Base-by-base conservation (phyloP, 352 stramenopile genomes). In the Phytophthora melonis region DNA sequence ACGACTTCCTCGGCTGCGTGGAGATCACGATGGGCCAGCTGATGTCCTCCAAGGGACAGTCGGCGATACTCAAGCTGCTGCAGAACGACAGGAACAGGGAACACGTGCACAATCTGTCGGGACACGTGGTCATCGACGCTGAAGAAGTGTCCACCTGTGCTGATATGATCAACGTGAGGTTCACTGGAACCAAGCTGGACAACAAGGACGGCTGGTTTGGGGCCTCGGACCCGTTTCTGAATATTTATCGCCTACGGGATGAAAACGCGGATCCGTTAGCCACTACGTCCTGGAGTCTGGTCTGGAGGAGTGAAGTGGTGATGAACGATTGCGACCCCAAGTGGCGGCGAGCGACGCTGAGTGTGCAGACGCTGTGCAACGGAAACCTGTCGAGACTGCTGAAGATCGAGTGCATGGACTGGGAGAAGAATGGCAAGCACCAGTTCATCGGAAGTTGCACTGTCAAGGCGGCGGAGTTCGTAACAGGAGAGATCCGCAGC, bases 171-270 rank as follows among this genome's bases (percentile, higher is more conserved):
- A 82, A 78, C n/a, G 81, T 92, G 18, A 71, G 81, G 39, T 94
- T 94, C 34, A 82, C 74, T 1, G 87, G 73, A 2, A 78, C 80
- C 30, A 92, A 94, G 32, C 61, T 92, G 30, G 87, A 94, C 76
- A 92, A 92, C 75, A 94, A 92, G 61, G 85, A 94, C 68, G 85
- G 87, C 6, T 92, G 83, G 83, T 92, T 94, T 66, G 82, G 87
- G n/a, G 81, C 82, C 3, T 92, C 85, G 3, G 87, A 94, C 58
- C 87, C 87, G 41, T 94, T 94, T 43, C 72, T 94, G 32, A 92
- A 92, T 63, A 84, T 94, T 47, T 94, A 92, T 75, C 81, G 85
- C 1, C 67, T 92, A 16, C 86, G 81, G 14, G 79, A 89, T 43
- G 68, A 77, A 1, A 74, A 67, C 5, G 66, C 66, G 3, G 83